Evolutionary conservation across 352 stramenopile species (phyloP).

Genomic region (Pilasporangium apinafurcum): DNA sequence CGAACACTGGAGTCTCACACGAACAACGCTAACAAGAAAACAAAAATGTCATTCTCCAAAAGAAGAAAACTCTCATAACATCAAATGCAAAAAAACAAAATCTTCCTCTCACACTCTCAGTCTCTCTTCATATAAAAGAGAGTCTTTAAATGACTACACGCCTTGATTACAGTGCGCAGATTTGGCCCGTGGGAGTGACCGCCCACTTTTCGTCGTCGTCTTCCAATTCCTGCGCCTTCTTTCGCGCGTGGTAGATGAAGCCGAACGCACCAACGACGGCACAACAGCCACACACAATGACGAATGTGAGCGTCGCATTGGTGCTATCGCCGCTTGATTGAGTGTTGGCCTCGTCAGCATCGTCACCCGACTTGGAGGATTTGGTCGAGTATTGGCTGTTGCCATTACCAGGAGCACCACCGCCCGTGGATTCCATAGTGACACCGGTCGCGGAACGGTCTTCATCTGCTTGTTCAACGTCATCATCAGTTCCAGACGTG

Average conservation of each 20-base stretch:
- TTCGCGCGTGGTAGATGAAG: conserved; percentile 74
- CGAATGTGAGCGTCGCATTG: conserved; percentile 1
- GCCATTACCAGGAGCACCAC: conserved; percentile 6
- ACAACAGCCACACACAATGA: conserved; percentile 11
- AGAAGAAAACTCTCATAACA: too few relatives aligned
- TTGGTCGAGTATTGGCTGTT: conserved; percentile 4
- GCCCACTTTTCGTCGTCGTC: conserved; percentile 43
- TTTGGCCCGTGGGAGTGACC: conserved; percentile 50
- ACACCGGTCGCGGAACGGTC: background rate
- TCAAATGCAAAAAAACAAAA: too few relatives aligned
- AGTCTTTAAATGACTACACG: too few relatives aligned
- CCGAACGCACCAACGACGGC: conserved; percentile 50
- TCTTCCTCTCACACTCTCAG: too few relatives aligned
- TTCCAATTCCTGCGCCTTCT: conserved; percentile 57
- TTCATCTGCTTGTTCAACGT: conserved; percentile 7
- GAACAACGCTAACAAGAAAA: too few relatives aligned
- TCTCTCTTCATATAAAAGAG: too few relatives aligned
- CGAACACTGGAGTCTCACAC: too few relatives aligned
- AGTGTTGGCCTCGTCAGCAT: conserved; percentile 27
- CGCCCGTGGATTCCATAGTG: conserved; percentile 4
- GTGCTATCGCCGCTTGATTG: conserved; percentile 9
- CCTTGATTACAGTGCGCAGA: conserved; percentile 34
- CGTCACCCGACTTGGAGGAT: conserved; percentile 8
- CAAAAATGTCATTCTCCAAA: too few relatives aligned
- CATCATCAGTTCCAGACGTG: conserved; percentile 2